Base-by-base conservation (phyloP, 176 grass and related monocot genomes). In the Paspalum vaginatum region DNA sequence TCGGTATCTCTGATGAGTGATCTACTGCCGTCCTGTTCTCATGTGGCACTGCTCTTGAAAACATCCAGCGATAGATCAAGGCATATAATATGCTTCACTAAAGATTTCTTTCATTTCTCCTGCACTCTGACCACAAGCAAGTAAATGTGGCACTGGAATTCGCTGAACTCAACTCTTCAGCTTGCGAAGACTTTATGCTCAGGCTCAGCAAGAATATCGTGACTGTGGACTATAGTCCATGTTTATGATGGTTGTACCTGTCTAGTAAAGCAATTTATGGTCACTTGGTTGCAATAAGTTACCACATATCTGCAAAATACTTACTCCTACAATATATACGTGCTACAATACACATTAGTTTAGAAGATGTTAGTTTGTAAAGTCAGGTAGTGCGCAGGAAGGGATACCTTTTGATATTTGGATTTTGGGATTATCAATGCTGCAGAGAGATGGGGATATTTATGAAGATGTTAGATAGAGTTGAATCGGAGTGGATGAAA, bases 11-110 rank as follows among this genome's bases (percentile, higher is more conserved):
- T 6, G 32, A 18, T 44, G 14, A 68, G 0, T 22, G 21, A 26
- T 22, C 52, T 69, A 26, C 8, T 40, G 14, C 47, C 2, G 51
- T 26, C 65, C 16, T 37, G 22, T 64, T 45, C 8, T 72, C 22
- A 54, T 72, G 53, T 53, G 37, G 53, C 62, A 9, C 75, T 71
- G 37, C 38, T 61, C 32, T 69, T 44, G 45, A 63, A 17, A 61
- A 55, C 11, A n/a, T 68, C 15, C 49, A 38, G 27, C 15, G 24
- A 43, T 20, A 27, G n/a, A n/a, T 54, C 0, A 2, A n/a, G 53
- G 20, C 7, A 43, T 20, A n/a, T n/a, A n/a, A n/a, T n/a, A n/a
- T n/a, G n/a, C n/a, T n/a, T n/a, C n/a, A n/a, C 65, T 42, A 68
- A 45, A 21, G 3, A 7, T 68, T 68, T 68, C 9, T 68, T 46